Percentiles rank a stretch among this genome's conserved stretches.
These are phyloP conservation scores for Pseudonitzschia multiseries DNA, from an alignment of 108 stramenopile species.

Conservation along the genomic window DNA sequence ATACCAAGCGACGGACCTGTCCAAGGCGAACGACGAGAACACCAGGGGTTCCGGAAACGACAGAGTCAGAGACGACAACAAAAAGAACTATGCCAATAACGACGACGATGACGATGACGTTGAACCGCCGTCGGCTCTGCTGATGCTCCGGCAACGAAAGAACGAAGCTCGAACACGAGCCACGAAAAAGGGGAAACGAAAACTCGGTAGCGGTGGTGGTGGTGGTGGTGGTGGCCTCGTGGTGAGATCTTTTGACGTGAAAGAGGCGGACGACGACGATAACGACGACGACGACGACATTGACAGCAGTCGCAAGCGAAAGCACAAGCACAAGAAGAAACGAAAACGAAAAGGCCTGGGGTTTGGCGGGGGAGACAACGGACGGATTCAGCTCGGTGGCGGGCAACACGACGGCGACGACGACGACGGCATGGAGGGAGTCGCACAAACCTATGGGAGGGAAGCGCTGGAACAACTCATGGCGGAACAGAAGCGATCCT, in stretches of 20 bases:
- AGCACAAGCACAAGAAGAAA: slow-evolving; percentile 30
- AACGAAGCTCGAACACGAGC: slow-evolving; percentile 12
- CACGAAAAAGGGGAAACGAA: slow-evolving; percentile 29
- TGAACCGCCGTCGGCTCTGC: neutral
- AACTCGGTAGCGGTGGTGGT: neutral
- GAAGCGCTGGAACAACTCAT: slow-evolving; percentile 58
- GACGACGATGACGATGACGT: slow-evolving; percentile 14
- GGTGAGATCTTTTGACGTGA: slow-evolving; percentile 45
- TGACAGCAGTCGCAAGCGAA: neutral
- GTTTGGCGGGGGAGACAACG: slow-evolving; percentile 25
- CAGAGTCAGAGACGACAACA: too few species aligned
- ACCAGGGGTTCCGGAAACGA: too few species aligned
- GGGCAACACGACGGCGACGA: slow-evolving; percentile 6
- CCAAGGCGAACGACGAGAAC: too few species aligned
- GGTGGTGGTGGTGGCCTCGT: slow-evolving; percentile 8
- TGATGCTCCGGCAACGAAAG: neutral
- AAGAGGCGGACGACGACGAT: slow-evolving; percentile 23
- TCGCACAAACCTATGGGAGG: slow-evolving; percentile 42
- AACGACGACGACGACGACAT: slow-evolving; percentile 7
- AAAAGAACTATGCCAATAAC: too few species aligned
- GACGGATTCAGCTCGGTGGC: slow-evolving; percentile 17
- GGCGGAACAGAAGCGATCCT: slow-evolving; percentile 44
- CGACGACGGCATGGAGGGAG: neutral
- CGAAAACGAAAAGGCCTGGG: slow-evolving; percentile 27
- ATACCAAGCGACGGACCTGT: neutral